Evolutionary conservation across 495 filamentous ascomycete species (phyloP), one percentile per base, ranked within the genome.

Genomic region (Apiosordaria backusii): DNA sequence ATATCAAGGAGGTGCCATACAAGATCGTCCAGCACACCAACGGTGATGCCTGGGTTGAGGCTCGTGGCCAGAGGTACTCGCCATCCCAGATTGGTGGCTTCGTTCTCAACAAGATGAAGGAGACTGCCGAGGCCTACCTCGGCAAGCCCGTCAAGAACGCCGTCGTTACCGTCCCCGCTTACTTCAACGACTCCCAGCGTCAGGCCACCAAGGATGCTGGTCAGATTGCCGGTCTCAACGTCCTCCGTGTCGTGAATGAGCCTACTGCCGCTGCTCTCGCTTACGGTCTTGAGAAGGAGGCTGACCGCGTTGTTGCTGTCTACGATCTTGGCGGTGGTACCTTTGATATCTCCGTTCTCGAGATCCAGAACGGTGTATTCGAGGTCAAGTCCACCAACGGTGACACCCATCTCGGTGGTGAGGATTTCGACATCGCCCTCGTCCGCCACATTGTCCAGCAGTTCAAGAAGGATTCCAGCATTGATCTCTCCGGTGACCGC

Each of bases 341-440:
- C 73, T 97, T 97, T 80, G 93, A 97, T 91, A 95, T 97, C 79
- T 97, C 93, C 59, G 88, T 97, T 66, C 87, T 97, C 45, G 93
- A 97, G 82, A 97, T 97, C 77, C 93, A 97, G 84, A 93, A 92
- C 81, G 93, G 93, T 75, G 93, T 97, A 53, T 97, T 97, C 79
- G 93, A 97, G 83, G 93, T 97, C 77, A 97, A 97, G 86, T 96
- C 93, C 18, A 97, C 93, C 83, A 97, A 97, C 80, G 93, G 93
- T 86, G 93, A 97, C 75, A 97, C 93, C 68, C 93, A 97, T 82
- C 86, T 97, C 71, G 93, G 93, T 86, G 93, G 93, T 80, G 93
- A 99, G 81, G 95, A 99, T 78, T 99, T 99, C 78, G 95, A 99
- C 79, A 98, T 99, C 78, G 83, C 82, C 71, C 90, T 99, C 67